Evolutionary conservation across 1,139 yeast genomes (phyloP), one percentile per base, ranked within the genome.

Genomic region (Geotrichum fermentans): DNA sequence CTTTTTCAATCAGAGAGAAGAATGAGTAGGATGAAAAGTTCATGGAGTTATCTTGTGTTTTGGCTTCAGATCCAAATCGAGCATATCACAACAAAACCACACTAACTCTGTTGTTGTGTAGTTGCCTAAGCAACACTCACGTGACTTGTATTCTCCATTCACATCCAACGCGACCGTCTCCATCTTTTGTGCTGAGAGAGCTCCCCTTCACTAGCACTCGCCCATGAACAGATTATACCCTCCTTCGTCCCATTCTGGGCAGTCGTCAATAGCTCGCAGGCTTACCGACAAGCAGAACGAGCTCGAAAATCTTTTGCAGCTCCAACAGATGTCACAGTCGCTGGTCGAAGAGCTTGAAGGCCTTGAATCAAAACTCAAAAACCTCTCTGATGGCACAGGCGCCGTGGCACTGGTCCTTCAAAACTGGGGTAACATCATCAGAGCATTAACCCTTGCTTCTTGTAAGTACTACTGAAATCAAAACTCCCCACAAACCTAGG

Each of bases 341-440:
- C 65, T 82, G 40, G 75, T 78, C 2, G 55, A 58, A 2, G 78
- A 78, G 52, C 67, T 82, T 43, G 79, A 75, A 42, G 67, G 64
- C 20, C 68, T 81, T 26, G 77, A 75, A 21, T 65, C 62, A n/a
- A 73, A 76, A 56, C 61, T 82, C 39, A 73, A 71, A 14, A 69
- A 70, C 13, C 68, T 82, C 67, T 75, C 75, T 16, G 75, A 73
- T 35, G 87, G 86, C 0, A 74, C 88, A 1, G 79, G 74, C 50
- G 58, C 68, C 37, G 68, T 68, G 18, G 68, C 72, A 6, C 64
- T 59, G 16, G 63, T 68, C 21, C 57, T 68, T 58, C 73, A 82
- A 8, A 83, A 82, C 56, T 85, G 95, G 95, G 77, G 79, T 52
- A 79, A 77, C 52, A 83, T 85, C 16, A 71, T 82, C 20, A 72